These are phyloP conservation scores for Coemansia sp. DNA, from an alignment of 192 early-diverging fungal genomes.

Conservation along the genomic window DNA sequence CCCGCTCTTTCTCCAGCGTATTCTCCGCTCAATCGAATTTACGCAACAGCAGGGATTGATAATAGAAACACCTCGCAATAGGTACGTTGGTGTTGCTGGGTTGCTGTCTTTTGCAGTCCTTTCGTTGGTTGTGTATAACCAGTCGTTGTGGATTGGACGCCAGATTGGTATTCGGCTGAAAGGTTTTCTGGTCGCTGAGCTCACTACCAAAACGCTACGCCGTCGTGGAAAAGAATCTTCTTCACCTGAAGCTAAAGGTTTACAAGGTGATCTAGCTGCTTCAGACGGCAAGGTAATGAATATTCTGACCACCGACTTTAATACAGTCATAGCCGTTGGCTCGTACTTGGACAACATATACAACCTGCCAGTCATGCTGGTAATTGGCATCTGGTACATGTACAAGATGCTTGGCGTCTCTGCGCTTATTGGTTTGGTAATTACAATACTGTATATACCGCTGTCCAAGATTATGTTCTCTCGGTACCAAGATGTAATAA, in stretches of 20 bases:
- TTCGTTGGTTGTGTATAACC: conserved; percentile 58
- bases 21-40: conserved; percentile 50
- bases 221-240: conserved; percentile 57
- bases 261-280: conserved; percentile 54
- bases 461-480: conserved; percentile 74
- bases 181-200: conserved; percentile 64
- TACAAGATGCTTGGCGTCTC: conserved; percentile 79
- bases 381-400: conserved; percentile 50
- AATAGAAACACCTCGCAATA: background rate
- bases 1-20: conserved; percentile 43
- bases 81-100: conserved; percentile 59
- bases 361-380: too few species aligned
- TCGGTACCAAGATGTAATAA: conserved; percentile 70
- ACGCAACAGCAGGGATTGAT: conserved; percentile 13
- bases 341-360: too few species aligned
- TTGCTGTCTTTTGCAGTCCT: conserved; percentile 57
- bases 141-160: conserved; percentile 70
- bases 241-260: conserved; percentile 43
- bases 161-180: conserved; percentile 63
- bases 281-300: conserved; percentile 66
- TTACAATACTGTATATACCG: conserved; percentile 66
- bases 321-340: conserved; percentile 65
- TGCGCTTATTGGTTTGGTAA: conserved; percentile 74
- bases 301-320: conserved; percentile 64
- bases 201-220: conserved; percentile 66